Base-by-base conservation (phyloP, 192 early-diverging fungal species). In the Coemansia sp. region DNA sequence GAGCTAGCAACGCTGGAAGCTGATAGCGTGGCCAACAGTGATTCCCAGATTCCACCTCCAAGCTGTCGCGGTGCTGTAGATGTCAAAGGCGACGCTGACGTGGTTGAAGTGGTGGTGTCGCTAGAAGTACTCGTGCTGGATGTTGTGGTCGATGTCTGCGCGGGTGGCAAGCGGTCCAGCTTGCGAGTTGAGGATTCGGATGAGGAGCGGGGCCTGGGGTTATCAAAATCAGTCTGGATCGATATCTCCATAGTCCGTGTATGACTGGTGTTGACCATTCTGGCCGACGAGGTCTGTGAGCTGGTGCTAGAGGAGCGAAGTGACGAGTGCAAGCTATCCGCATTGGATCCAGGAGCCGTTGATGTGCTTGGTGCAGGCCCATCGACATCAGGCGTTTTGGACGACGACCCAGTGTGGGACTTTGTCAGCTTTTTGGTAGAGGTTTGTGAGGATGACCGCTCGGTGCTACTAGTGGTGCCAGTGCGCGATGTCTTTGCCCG, bases 201-300 rank as follows among this genome's bases (percentile, higher is more conserved):
- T 12, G 29, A 12, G 7, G 61, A 13, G 3, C 66, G 64, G 18
- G 15, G 27, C 16, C 36, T 42, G 10, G 61, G 3, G 27, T 36
- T 31, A 8, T 29, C 71, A 29, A 68, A 27, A 18, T 78, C 76
- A 13, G 71, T 73, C 18, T 70, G 41, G 42, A 78, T 78, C 4
- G 70, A 41, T 15, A 78, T 34, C 63, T 78, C 76, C 2, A 49
- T 20, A 49, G 47, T 49, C 18, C 47, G 47, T 4, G 71, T 78
- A 31, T 78, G 76, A 16, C 70, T 60, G 15, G 67, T 59, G 63
- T 64, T 63, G n/a, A 40, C 33, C 20, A 36, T 1, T 38, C 29
- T 41, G 31, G 62, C 27, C 16, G 62, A 41, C 1, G 40, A 41
- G 31, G 49, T 22, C 49, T 67, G 42, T 10, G 16, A 2, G 33